Evolutionary conservation across 1,139 yeast species (phyloP).

Genomic region (Zygoascus sp.): DNA sequence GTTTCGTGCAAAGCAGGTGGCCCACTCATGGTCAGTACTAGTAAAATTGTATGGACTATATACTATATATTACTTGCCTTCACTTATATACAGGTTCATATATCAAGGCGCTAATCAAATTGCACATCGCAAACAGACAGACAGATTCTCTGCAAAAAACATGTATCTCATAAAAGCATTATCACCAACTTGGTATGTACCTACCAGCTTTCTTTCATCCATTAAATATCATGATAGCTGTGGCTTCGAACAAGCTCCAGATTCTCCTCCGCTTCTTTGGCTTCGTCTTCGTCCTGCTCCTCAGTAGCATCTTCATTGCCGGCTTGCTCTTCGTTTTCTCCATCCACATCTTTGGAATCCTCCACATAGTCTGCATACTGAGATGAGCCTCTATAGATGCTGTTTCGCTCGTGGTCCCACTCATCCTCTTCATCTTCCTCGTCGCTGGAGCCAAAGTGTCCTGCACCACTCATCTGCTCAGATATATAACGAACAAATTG

Average conservation of each 20-base stretch:
- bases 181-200: not conserved
- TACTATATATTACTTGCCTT: conserved; percentile 1
- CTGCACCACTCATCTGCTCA: conserved; percentile 52
- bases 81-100: conserved; percentile 1
- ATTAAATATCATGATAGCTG: conserved; percentile 27
- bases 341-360: conserved; percentile 9
- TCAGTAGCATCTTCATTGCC: conserved; percentile 11
- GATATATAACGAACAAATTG: conserved; percentile 79
- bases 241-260: conserved; percentile 37
- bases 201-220: not conserved
- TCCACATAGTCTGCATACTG: conserved; percentile 4
- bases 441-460: conserved; percentile 37
- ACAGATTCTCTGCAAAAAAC: not conserved
- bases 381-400: conserved; percentile 12
- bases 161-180: not conserved
- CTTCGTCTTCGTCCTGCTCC: conserved; percentile 19
- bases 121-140: too few species aligned
- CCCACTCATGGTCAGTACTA: too few species aligned
- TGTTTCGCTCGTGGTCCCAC: conserved; percentile 22
- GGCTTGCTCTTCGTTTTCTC: conserved; percentile 13
- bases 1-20: too few species aligned
- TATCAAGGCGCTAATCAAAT: not conserved
- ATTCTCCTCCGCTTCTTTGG: conserved; percentile 26
- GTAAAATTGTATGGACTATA: too few species aligned
- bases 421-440: conserved; percentile 43